Evolutionary conservation across 805 yeast genomes (phyloP).

Genomic region (Kluyveromyces aestuarii): DNA sequence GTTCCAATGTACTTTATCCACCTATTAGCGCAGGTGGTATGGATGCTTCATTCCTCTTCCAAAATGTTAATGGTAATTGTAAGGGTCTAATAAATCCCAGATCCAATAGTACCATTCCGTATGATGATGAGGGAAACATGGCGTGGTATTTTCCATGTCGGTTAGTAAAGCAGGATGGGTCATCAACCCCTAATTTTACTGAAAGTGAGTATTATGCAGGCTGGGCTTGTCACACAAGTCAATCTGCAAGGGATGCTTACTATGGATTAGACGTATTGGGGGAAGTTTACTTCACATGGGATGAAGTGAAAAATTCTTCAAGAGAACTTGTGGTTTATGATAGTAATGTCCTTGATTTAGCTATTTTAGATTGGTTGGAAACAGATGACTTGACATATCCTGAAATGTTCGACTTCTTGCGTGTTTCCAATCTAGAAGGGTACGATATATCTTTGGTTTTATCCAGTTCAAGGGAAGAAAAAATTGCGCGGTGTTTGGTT

Average conservation of each 20-base stretch:
- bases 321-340: slow-evolving; percentile 81
- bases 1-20: slow-evolving; percentile 69
- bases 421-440: slow-evolving; percentile 52
- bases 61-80: slow-evolving; percentile 89
- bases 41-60: slow-evolving; percentile 80
- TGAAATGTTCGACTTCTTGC: slow-evolving; percentile 52
- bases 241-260: slow-evolving; percentile 57
- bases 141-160: slow-evolving; percentile 98
- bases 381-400: slow-evolving; percentile 67
- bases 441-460: slow-evolving; percentile 72
- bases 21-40: slow-evolving; percentile 82
- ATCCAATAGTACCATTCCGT: slow-evolving; percentile 62
- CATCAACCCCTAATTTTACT: slow-evolving; percentile 56
- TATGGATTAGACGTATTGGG: slow-evolving; percentile 53
- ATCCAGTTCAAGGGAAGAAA: slow-evolving; percentile 54
- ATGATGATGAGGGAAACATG: slow-evolving; percentile 45
- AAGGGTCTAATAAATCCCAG: slow-evolving; percentile 66
- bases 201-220: slow-evolving; percentile 57
- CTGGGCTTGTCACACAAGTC: slow-evolving; percentile 84
- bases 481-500: slow-evolving; percentile 69
- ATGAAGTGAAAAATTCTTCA: slow-evolving; percentile 57
- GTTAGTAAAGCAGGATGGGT: slow-evolving; percentile 58
- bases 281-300: slow-evolving; percentile 86
- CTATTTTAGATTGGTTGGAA: slow-evolving; percentile 66
- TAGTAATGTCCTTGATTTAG: slow-evolving; percentile 81